Evolutionary conservation across 371 early-diverging fungal genomes (phyloP), one percentile per base, ranked within the genome.

Genomic region (Mortierella sp.): DNA sequence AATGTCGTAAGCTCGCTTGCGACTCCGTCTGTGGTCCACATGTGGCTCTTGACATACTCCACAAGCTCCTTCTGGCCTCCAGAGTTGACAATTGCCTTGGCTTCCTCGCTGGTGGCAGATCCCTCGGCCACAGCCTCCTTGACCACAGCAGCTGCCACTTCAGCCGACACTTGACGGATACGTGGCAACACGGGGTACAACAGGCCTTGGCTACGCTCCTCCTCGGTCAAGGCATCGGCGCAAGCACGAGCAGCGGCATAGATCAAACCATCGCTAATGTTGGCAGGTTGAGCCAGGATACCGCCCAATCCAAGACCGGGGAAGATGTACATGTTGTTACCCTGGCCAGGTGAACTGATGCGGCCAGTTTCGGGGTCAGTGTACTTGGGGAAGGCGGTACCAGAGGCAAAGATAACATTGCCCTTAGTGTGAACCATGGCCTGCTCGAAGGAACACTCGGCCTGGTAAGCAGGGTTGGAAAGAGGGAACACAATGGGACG

Each of bases 241-340:
- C 96, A 86, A 50, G 94, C 89, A 53, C 86, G 88, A 25, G 97
- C 89, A 48, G 93, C 86, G 47, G 86, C 82, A 63, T 89, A 92
- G 55, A 96, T 87, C 88, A 95, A 86, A 58, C 81, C 80, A 67
- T 96, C 94, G 21, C 95, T 90, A 60, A 96, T 90, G 28, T 69
- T 69, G 14, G 60, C 57, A 5, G 94, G 85, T 57, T 87, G 86
- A 51, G 92, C 86, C 34, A 95, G 71, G 58, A 91, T 84, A 31
- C 91, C 80, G 47, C 96, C 97, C 29, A 95, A 81, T 21, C 96
- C 97, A 25, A 96, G 86, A 44, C 95, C 94, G 49, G 97, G 97
- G 89, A 93, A 92, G 31, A 92, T 88, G 70, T 91, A 93, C 92
- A 94, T 94, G 83, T 96, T 96, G 84, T 95, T 95, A 53, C 95